Conservation (phyloP, 148 eudicot genomes). For the Chenopodium berlandieri region DNA sequence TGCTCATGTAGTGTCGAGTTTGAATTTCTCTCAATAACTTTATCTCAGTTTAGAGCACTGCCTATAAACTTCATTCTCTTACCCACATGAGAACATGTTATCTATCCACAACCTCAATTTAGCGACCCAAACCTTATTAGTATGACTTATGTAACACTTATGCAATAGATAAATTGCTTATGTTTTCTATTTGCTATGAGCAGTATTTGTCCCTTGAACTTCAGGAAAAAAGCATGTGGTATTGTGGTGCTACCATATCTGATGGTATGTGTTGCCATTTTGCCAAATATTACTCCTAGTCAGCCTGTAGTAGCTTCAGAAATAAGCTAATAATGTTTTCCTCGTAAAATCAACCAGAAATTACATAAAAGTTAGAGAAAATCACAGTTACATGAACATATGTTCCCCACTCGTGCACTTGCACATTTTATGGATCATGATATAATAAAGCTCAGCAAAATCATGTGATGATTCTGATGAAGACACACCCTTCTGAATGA, state of each 20-base stretch:
- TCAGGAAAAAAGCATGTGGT: conserved; percentile 4
- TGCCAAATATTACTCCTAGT: not conserved
- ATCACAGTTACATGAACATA: conserved; percentile 6
- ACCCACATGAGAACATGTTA: no score
- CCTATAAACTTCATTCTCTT: no score
- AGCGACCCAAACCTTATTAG: no score
- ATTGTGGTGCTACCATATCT: not conserved
- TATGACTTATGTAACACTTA: not conserved
- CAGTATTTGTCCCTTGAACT: not conserved
- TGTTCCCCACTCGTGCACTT: conserved; percentile 14
- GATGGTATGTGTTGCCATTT: not conserved
- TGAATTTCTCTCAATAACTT: no score
- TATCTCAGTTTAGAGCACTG: no score
- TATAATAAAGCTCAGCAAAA: conserved; percentile 12
- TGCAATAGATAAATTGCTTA: not conserved
- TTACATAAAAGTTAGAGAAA: conserved; percentile 4
- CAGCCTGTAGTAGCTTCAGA: conserved; percentile 8
- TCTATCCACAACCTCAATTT: no score
- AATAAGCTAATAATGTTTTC: not conserved
- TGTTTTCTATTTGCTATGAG: not conserved
- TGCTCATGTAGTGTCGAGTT: no score
- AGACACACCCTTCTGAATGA: not conserved
- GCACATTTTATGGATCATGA: conserved; percentile 33
- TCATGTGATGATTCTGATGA: conserved; percentile 35
- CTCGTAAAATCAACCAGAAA: conserved; percentile 17